These are phyloP conservation scores for Beauveria bassiana DNA, from an alignment of 2,329 filamentous ascomycete genomes.

Conservation along the genomic window DNA sequence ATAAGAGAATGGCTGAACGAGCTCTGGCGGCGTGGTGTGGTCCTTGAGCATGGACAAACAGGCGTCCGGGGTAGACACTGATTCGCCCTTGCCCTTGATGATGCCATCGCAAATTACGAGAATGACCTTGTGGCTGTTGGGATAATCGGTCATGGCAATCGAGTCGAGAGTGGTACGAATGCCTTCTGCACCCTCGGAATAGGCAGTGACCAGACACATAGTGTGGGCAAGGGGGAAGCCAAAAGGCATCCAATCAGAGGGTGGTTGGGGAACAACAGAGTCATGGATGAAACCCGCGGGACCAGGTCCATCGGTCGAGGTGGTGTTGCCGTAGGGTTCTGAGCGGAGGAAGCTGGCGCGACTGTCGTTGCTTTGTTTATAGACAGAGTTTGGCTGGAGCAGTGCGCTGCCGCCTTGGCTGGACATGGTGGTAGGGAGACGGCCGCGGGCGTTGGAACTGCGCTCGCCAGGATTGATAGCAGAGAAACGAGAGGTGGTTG, in stretches of 20 bases:
- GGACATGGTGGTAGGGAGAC: slow-evolving; percentile 81
- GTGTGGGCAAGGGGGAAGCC: slow-evolving; percentile 90
- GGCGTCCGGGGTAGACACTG: slow-evolving; percentile 80
- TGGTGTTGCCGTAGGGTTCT: slow-evolving; percentile 47
- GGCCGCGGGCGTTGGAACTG: slow-evolving; percentile 37
- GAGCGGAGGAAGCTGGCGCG: slow-evolving; percentile 57
- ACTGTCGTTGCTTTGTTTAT: slow-evolving; percentile 58
- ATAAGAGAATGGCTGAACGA: slow-evolving; percentile 88
- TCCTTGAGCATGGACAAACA: slow-evolving; percentile 93
- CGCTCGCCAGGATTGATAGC: slow-evolving; percentile 76
- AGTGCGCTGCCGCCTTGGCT: slow-evolving; percentile 74
- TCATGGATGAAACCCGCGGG: slow-evolving; percentile 95
- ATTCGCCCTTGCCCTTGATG: slow-evolving; percentile 92
- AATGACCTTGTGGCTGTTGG: slow-evolving; percentile 97
- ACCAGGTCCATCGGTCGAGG: slow-evolving; percentile 60
- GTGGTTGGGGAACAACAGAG: slow-evolving; percentile 89
- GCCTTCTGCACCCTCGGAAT: slow-evolving; percentile 91
- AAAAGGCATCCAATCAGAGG: slow-evolving; percentile 94
- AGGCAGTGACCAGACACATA: slow-evolving; percentile 91
- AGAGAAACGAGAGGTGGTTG: slow-evolving; percentile 90
- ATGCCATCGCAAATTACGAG: slow-evolving; percentile 95
- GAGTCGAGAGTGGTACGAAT: slow-evolving; percentile 92
- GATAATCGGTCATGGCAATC: slow-evolving; percentile 94
- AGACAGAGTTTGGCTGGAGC: slow-evolving; percentile 63
- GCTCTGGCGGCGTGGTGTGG: slow-evolving; percentile 66